phyloP scores from a whole-genome alignment of 2,329 filamentous ascomycete genomes.

The Aspergillus cejpii region DNA sequence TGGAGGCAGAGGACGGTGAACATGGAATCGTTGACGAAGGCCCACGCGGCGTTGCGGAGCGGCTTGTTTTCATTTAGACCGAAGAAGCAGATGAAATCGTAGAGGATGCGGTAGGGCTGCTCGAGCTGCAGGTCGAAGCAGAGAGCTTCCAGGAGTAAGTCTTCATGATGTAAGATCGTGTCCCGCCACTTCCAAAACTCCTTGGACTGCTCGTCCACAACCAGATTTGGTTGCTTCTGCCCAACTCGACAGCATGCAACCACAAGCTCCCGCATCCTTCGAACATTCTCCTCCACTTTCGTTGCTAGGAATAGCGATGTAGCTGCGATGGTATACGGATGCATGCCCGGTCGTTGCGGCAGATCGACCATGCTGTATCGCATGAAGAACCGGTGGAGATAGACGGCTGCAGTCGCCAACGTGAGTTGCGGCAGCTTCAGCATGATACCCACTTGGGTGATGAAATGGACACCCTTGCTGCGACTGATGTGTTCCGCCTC shows the following conservation, averaged over 20 bases:
- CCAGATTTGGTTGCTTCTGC: constrained; percentile 82
- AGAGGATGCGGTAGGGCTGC: constrained; percentile 78
- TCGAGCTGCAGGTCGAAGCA: constrained; percentile 92
- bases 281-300: constrained; percentile 94
- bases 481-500: constrained; percentile 73
- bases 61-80: constrained; percentile 70
- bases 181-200: constrained; percentile 98
- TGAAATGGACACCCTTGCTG: constrained; percentile 93
- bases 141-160: constrained; percentile 80
- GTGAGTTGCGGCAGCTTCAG: constrained; percentile 89
- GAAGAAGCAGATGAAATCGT: constrained; percentile 69
- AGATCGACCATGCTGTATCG: constrained; percentile 71
- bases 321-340: constrained; percentile 90
- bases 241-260: constrained; percentile 89
- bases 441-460: constrained; percentile 86
- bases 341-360: constrained; percentile 62
- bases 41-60: constrained; percentile 81
- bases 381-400: constrained; percentile 96
- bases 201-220: constrained; percentile 94
- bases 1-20: constrained; percentile 79
- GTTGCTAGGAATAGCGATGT: constrained; percentile 90
- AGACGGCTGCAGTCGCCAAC: constrained; percentile 83
- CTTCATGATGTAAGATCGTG: constrained; percentile 85
- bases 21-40: constrained; percentile 85
- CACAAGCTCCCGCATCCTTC: constrained; percentile 91